Evolutionary conservation across 2,329 filamentous ascomycete species (phyloP).

Genomic region (Bipolaris zeicola): DNA sequence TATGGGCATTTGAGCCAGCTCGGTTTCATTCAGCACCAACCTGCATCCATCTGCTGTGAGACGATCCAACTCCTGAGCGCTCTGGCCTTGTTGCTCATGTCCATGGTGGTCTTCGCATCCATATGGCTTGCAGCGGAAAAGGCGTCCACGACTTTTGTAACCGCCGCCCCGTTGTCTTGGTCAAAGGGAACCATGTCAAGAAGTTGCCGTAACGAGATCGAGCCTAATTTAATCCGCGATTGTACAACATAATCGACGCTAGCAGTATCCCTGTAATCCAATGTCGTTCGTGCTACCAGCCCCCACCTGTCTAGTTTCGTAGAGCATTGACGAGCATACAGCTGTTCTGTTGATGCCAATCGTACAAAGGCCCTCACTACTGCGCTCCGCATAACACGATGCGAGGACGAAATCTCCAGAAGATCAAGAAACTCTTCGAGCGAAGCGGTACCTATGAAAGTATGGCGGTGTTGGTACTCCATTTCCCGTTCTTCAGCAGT

Average conservation of each 20-base stretch:
- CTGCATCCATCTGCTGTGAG: constrained; percentile 1
- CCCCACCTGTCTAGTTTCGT: constrained; percentile 26
- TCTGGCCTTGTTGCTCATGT: constrained; percentile 21
- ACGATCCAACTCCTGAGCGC: constrained; percentile 28
- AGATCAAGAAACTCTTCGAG: constrained; percentile 32
- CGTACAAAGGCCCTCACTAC: constrained; percentile 28
- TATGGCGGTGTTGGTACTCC: constrained; percentile 40
- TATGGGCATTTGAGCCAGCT: neutral
- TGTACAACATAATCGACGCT: constrained; percentile 26
- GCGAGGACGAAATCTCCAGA: constrained; percentile 20
- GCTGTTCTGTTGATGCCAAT: constrained; percentile 32
- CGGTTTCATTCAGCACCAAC: neutral
- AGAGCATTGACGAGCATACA: constrained; percentile 28
- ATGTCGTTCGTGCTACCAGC: constrained; percentile 26
- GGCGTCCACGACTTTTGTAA: constrained; percentile 25
- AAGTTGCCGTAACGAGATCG: constrained; percentile 30
- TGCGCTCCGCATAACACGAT: constrained; percentile 16
- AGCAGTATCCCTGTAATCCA: constrained; percentile 17
- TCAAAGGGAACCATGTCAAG: constrained; percentile 29
- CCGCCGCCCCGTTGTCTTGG: constrained; percentile 9
- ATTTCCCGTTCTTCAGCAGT: constrained; percentile 26
- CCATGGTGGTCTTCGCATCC: constrained; percentile 17
- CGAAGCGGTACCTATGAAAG: constrained; percentile 38
- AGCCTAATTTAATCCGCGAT: constrained; percentile 31
- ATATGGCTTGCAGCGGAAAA: constrained; percentile 32